phyloP scores from a whole-genome alignment of 441 rosid genomes.

The Erysimum cheiri region DNA sequence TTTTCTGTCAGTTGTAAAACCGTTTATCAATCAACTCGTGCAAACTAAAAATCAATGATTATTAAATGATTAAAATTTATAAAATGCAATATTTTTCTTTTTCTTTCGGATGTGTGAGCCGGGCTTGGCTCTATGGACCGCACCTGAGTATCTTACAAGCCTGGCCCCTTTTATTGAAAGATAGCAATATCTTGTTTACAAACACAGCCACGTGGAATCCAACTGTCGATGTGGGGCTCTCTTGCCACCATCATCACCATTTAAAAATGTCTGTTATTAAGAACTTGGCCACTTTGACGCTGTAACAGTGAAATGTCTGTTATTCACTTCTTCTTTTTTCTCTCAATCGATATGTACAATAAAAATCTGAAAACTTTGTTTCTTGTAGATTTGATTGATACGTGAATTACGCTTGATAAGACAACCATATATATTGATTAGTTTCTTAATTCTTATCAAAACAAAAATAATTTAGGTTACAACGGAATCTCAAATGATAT shows the following conservation, averaged over 20 bases:
- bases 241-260: background rate
- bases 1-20: background rate
- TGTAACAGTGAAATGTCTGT: background rate
- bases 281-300: too few species aligned
- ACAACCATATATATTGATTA: slow-evolving; percentile 5
- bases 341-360: background rate
- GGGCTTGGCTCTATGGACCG: slow-evolving; percentile 17
- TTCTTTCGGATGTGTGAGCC: slow-evolving; percentile 6
- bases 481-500: slow-evolving; percentile 18
- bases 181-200: too few species aligned
- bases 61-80: background rate
- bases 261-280: too few species aligned
- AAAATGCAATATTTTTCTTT: background rate
- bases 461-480: background rate
- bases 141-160: slow-evolving; percentile 20
- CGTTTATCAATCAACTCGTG: background rate
- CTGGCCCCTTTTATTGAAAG: background rate
- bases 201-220: background rate
- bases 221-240: background rate
- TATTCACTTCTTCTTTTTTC: background rate
- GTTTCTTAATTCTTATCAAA: too few species aligned
- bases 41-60: background rate
- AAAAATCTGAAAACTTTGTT: too few species aligned
- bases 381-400: too few species aligned
- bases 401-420: background rate